Percentiles rank a stretch among this genome's conserved stretches.
These are phyloP conservation scores for Corynespora cassiicola DNA, from an alignment of 2,329 filamentous ascomycete species.

Conservation along the genomic window DNA sequence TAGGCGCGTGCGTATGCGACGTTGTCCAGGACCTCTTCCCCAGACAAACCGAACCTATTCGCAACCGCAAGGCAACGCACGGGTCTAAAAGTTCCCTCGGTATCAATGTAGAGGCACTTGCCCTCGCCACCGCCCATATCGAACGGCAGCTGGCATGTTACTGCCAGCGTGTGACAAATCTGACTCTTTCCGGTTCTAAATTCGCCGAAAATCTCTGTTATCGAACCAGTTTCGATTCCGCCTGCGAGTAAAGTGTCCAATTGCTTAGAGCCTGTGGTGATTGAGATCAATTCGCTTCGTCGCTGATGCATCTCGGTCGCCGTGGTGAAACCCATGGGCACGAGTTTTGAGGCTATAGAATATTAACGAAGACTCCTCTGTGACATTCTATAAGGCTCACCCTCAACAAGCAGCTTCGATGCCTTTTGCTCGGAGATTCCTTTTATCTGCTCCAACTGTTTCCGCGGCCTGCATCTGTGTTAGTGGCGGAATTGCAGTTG, in stretches of 20 bases:
- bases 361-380: background rate
- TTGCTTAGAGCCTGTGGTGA: slow-evolving; percentile 97
- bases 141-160: slow-evolving; percentile 96
- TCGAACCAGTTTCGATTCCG: slow-evolving; percentile 94
- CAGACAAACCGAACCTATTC: slow-evolving; percentile 90
- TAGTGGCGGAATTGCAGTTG: slow-evolving; percentile 16
- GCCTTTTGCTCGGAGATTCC: slow-evolving; percentile 98
- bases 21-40: slow-evolving; percentile 97
- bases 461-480: slow-evolving; percentile 61
- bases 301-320: slow-evolving; percentile 99
- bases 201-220: slow-evolving; percentile 97
- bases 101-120: slow-evolving; percentile 98
- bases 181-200: slow-evolving; percentile 98
- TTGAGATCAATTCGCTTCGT: slow-evolving; percentile 94
- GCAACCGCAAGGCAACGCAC: slow-evolving; percentile 90
- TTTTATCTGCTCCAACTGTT: slow-evolving; percentile 91
- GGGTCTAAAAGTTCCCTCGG: slow-evolving; percentile 92
- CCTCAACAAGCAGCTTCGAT: slow-evolving; percentile 86
- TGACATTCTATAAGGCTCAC: slow-evolving; percentile 55
- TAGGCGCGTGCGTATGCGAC: slow-evolving; percentile 98
- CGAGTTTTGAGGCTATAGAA: slow-evolving; percentile 81
- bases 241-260: slow-evolving; percentile 93
- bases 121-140: slow-evolving; percentile 99
- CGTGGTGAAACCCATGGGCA: slow-evolving; percentile 98
- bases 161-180: slow-evolving; percentile 97